Evolutionary conservation across 768 basidiomycete species (phyloP), one percentile per base, ranked within the genome.

Genomic region (Strobilomyces confusus): DNA sequence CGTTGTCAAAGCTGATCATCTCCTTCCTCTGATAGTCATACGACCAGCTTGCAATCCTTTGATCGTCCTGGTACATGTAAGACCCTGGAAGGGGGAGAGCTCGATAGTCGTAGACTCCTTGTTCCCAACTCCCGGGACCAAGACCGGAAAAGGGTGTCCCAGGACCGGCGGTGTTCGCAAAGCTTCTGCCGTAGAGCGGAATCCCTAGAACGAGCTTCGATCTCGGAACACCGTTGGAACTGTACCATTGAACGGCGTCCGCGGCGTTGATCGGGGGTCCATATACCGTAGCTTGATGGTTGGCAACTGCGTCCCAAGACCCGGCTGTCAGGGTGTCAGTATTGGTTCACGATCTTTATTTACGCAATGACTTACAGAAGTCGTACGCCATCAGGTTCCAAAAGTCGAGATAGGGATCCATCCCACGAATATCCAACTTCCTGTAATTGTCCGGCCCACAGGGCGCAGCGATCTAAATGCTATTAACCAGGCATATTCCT

Each of bases 341-440:
- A 51, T 47, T 44, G 37, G 46, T 53, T 41, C 55, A 25, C 20
- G 51, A 37, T n/a, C 40, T 29, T 29, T n/a, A n/a, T 23, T 34
- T 38, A 32, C 22, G 20, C 37, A 26, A 70, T 79, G 51, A 44
- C 66, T 57, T 58, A 87, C 87, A 80, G 62, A 87, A 92, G 66
- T 92, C 90, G 59, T 92, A 92, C 1, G 87, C 84, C 97, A 99
- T 99, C 69, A 99, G 72, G 67, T 99, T 98, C 95, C 94, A 98
- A 68, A 98, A 94, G 63, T 92, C 89, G 22, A 99, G 83, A 53
- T 80, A 85, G 54, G 77, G 77, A 66, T 94, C 87, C 95, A 99
- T 98, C 56, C 90, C 90, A 22, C 69, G 72, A 43, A 93, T 76
- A 54, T 83, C 78, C 8, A 98, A 75, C 59, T 86, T 89, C 67